phyloP scores from a whole-genome alignment of 2,329 filamentous ascomycete genomes.

The Epicoccum sorghinum region DNA sequence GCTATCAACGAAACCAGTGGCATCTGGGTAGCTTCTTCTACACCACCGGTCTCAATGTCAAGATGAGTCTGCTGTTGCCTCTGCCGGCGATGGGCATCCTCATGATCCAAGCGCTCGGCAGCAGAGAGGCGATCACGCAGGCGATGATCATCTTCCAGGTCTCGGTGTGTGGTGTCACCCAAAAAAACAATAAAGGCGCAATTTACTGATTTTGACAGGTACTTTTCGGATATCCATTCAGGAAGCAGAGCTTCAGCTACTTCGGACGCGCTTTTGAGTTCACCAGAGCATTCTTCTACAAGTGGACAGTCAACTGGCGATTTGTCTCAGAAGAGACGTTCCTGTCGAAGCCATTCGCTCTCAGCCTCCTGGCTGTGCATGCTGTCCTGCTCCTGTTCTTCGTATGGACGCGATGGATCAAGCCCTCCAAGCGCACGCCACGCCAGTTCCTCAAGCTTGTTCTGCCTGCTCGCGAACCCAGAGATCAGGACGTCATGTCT shows the following conservation, averaged over 20 bases:
- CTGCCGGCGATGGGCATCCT: slow-evolving; percentile 81
- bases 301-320: slow-evolving; percentile 99
- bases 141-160: slow-evolving; percentile 75
- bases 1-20: slow-evolving; percentile 78
- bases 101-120: slow-evolving; percentile 74
- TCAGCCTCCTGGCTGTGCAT: slow-evolving; percentile 70
- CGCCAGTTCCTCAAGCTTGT: slow-evolving; percentile 60
- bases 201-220: slow-evolving; percentile 48
- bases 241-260: slow-evolving; percentile 71
- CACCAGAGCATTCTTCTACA: slow-evolving; percentile 88
- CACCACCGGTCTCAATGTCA: slow-evolving; percentile 82
- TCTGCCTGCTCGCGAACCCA: slow-evolving; percentile 47
- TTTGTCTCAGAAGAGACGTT: slow-evolving; percentile 88
- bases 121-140: slow-evolving; percentile 68
- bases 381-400: slow-evolving; percentile 70
- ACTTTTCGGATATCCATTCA: slow-evolving; percentile 70
- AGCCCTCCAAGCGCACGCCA: slow-evolving; percentile 66
- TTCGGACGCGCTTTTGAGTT: slow-evolving; percentile 86
- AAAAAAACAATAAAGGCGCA: neutral
- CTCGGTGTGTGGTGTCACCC: slow-evolving; percentile 63
- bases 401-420: slow-evolving; percentile 71
- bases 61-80: slow-evolving; percentile 88
- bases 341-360: slow-evolving; percentile 71
- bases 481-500: slow-evolving; percentile 62
- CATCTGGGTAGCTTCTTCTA: slow-evolving; percentile 74